Evolutionary conservation across 257 asterid species (phyloP).

Genomic region (Solanum bukasovii): DNA sequence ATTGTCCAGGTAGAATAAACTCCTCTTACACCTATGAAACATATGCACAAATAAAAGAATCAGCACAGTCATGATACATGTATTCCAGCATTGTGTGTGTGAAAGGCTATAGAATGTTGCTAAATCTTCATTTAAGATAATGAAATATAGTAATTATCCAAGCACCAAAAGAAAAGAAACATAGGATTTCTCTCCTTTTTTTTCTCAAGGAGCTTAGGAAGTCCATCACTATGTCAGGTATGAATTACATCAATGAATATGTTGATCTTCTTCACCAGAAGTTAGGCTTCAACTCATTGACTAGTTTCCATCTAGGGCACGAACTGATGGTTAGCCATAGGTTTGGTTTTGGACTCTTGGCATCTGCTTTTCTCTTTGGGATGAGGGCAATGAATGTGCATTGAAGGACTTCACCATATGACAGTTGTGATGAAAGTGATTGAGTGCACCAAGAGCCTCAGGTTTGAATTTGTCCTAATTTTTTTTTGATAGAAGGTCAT

Average conservation of each 20-base stretch:
- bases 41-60: slow-evolving; percentile 7
- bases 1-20: slow-evolving; percentile 63
- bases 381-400: background rate
- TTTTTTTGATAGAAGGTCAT: background rate
- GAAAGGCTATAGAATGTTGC: background rate
- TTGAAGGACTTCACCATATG: background rate
- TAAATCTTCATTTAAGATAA: background rate
- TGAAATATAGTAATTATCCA: background rate
- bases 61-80: background rate
- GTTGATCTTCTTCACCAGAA: background rate
- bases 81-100: background rate
- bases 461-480: background rate
- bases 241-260: background rate
- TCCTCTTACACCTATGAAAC: slow-evolving; percentile 59
- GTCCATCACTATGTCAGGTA: background rate
- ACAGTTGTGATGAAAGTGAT: background rate
- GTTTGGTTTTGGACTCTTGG: background rate
- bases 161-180: background rate
- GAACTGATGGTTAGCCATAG: background rate
- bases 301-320: background rate
- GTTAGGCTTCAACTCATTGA: background rate
- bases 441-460: background rate
- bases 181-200: background rate
- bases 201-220: background rate
- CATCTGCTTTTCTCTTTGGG: background rate